These are phyloP conservation scores for Sherardia arvensis DNA, from an alignment of 257 asterid species.

Conservation along the genomic window DNA sequence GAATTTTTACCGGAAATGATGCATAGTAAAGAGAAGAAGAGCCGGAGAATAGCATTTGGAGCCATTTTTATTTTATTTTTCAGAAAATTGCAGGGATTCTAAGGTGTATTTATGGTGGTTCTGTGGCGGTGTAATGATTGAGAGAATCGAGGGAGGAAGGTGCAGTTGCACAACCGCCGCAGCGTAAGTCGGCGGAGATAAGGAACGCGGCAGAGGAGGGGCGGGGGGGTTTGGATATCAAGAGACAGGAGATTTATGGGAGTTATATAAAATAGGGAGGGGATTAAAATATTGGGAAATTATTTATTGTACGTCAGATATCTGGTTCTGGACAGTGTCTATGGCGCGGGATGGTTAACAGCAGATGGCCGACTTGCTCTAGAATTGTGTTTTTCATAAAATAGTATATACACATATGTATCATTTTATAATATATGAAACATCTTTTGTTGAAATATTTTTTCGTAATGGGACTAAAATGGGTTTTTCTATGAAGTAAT, in stretches of 20 bases:
- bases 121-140: background rate
- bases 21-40: constrained; percentile 7
- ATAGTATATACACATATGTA: no score
- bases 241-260: background rate
- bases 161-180: constrained; percentile 17
- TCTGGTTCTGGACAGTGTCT: background rate
- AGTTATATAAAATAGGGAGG: background rate
- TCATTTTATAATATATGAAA: no score
- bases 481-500: no score
- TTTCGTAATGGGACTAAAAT: no score
- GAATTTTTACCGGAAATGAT: constrained; percentile 30
- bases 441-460: no score
- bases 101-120: background rate
- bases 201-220: background rate
- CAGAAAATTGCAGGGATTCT: background rate
- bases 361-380: background rate
- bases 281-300: background rate
- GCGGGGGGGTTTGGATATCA: background rate
- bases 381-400: no score
- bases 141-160: constrained; percentile 3
- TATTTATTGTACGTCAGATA: background rate
- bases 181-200: constrained; percentile 20
- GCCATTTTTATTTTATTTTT: constrained; percentile 26
- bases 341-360: background rate
- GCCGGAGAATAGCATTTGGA: background rate